Percentiles rank a stretch among this genome's conserved stretches.
Conservation (phyloP, 352 stramenopile genomes). For the Phytophthora cactorum region DNA sequence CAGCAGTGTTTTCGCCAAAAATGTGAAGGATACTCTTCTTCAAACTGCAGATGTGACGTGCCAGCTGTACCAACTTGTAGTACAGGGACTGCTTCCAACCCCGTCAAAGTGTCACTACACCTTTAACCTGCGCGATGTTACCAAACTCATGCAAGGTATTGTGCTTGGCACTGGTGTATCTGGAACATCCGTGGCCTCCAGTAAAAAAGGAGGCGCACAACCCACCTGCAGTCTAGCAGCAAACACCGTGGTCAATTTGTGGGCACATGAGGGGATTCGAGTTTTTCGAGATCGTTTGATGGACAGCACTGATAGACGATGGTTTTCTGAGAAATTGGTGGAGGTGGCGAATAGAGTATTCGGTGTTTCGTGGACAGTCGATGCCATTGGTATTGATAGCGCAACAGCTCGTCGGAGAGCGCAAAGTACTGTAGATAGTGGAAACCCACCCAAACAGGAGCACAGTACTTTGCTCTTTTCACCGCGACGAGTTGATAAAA, state of each 20-base stretch:
- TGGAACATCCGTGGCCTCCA: conserved; percentile 6
- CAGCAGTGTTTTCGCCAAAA: conserved; percentile 39
- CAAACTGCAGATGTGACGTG: conserved; percentile 69
- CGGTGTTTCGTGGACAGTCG: conserved; percentile 63
- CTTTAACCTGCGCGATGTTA: conserved; percentile 85
- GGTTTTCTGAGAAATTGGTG: conserved; percentile 88
- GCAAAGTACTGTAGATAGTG: not conserved
- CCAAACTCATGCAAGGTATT: conserved; percentile 87
- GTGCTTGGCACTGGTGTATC: conserved; percentile 49
- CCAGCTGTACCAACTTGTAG: conserved; percentile 64
- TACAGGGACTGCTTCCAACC: conserved; percentile 65
- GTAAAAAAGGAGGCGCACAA: conserved; percentile 9
- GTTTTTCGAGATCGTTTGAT: conserved; percentile 94
- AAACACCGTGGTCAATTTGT: conserved; percentile 78
- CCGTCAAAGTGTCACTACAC: conserved; percentile 86
- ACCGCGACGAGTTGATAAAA: conserved; percentile 9
- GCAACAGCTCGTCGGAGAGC: conserved; percentile 3
- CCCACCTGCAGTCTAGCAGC: conserved; percentile 20
- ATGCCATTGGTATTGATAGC: conserved; percentile 36
- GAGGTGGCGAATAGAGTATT: conserved; percentile 68
- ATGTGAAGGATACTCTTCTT: conserved; percentile 56
- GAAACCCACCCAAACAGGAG: conserved; percentile 11
- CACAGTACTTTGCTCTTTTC: conserved; percentile 32
- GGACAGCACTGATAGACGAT: conserved; percentile 79
- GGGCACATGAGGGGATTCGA: conserved; percentile 90